These are phyloP conservation scores for Diversispora epigaea DNA, from an alignment of 192 early-diverging fungal genomes.

Conservation along the genomic window DNA sequence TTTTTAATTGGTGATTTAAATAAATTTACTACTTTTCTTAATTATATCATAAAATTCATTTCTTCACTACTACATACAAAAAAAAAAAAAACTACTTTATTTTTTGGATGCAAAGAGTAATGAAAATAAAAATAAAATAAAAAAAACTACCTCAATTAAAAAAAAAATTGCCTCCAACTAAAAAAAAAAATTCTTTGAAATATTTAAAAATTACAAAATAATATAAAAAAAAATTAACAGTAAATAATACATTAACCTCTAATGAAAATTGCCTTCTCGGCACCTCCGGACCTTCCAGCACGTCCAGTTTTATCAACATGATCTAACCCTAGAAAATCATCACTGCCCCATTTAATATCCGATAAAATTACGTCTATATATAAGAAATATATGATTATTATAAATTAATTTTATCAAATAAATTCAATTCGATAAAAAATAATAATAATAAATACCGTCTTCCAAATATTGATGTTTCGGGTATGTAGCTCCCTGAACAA, in stretches of 20 bases:
- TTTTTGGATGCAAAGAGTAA: too few species aligned
- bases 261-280: constrained; percentile 50
- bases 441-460: constrained; percentile 35
- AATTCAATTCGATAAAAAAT: not conserved
- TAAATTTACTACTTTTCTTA: too few species aligned
- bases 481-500: constrained; percentile 32
- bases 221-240: constrained; percentile 1
- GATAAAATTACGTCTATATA: constrained; percentile 37
- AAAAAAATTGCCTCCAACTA: too few species aligned
- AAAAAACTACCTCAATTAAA: too few species aligned
- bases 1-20: too few species aligned
- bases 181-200: too few species aligned
- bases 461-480: constrained; percentile 21
- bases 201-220: constrained; percentile 1
- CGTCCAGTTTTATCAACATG: constrained; percentile 52
- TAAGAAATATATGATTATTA: not conserved
- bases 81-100: too few species aligned
- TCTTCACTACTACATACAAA: too few species aligned
- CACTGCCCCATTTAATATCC: constrained; percentile 29
- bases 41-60: too few species aligned
- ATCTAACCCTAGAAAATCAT: constrained; percentile 51
- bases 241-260: constrained; percentile 35
- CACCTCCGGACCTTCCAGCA: constrained; percentile 36
- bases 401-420: too few species aligned
- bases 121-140: too few species aligned